Evolutionary conservation across 805 yeast genomes (phyloP).

Genomic region (Huiozyma naganishii): DNA sequence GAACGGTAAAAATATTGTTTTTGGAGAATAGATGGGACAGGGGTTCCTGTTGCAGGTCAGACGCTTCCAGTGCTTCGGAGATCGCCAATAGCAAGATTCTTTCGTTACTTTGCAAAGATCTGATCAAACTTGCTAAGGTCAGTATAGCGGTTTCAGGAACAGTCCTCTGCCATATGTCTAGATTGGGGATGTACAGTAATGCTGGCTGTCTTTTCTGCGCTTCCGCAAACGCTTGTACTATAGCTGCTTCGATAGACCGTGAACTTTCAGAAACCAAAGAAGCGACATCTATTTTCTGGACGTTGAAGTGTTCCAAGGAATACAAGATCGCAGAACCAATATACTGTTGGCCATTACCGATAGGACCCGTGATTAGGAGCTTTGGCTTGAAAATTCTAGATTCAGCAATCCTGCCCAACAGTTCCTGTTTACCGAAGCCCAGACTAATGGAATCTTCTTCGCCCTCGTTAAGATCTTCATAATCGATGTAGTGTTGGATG

Average conservation of each 20-base stretch:
- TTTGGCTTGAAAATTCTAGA: conserved; percentile 77
- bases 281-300: conserved; percentile 77
- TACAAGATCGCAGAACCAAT: conserved; percentile 73
- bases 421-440: conserved; percentile 54
- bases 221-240: conserved; percentile 77
- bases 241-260: conserved; percentile 69
- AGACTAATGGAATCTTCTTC: conserved; percentile 5
- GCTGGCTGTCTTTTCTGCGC: conserved; percentile 86
- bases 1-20: conserved; percentile 37
- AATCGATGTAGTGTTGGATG: conserved; percentile 27
- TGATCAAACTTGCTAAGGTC: conserved; percentile 57
- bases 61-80: conserved; percentile 40
- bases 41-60: conserved; percentile 27
- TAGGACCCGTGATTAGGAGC: conserved; percentile 56
- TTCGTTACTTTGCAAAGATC: conserved; percentile 62
- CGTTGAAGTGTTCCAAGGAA: conserved; percentile 78
- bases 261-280: conserved; percentile 68
- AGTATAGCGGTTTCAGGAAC: conserved; percentile 61
- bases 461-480: conserved; percentile 23
- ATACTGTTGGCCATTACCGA: conserved; percentile 83
- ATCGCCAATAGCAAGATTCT: conserved; percentile 64
- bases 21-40: conserved; percentile 20
- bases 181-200: conserved; percentile 70
- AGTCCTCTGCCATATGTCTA: conserved; percentile 64
- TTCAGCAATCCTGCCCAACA: conserved; percentile 37